Conservation (phyloP, 768 basidiomycete species). For the Coprinellus micaceus region DNA sequence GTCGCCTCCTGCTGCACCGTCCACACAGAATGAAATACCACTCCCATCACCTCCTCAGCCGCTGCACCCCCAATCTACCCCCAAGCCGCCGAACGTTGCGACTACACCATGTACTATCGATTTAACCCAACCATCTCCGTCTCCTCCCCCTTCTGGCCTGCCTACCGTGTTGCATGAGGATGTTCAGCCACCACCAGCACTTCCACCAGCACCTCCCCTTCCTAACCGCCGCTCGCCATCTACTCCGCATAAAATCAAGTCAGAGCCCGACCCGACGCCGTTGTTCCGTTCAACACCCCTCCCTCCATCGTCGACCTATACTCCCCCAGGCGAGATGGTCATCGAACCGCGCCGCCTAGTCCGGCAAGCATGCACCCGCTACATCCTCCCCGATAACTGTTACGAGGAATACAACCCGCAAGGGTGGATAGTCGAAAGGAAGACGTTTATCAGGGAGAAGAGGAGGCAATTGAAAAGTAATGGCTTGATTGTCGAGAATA, state of each 20-base stretch:
- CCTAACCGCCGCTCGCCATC: not conserved
- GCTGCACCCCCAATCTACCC: no score
- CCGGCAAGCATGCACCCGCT: not conserved
- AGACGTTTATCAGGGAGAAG: not conserved
- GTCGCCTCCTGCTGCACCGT: no score
- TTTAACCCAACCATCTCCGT: no score
- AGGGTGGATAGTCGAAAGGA: not conserved
- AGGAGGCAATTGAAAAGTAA: not conserved
- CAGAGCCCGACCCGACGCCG: not conserved
- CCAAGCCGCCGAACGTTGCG: no score
- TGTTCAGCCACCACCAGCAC: no score
- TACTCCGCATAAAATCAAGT: not conserved
- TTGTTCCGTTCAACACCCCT: not conserved
- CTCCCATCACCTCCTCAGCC: no score
- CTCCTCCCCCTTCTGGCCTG: no score
- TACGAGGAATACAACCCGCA: not conserved
- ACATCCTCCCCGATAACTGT: not conserved
- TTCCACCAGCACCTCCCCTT: no score
- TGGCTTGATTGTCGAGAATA: not conserved
- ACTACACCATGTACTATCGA: no score
- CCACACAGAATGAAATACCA: no score
- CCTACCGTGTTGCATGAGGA: no score
- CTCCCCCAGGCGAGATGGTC: not conserved
- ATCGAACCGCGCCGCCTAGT: not conserved
- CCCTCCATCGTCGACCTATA: not conserved